Conservation (phyloP, 352 stramenopile genomes). For the Blastocystis sp. region DNA sequence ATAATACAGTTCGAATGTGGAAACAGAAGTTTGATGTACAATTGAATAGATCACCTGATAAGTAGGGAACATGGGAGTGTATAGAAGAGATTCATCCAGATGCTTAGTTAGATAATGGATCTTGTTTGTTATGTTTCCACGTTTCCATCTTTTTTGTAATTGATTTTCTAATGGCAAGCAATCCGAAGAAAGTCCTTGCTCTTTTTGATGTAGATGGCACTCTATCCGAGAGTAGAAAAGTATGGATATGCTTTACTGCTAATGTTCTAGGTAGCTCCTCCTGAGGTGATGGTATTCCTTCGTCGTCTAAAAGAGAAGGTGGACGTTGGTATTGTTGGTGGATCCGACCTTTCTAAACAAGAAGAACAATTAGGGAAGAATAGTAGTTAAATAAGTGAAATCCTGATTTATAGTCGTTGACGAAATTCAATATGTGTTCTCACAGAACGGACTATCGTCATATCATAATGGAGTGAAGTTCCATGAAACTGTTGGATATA, state of each 20-base stretch:
- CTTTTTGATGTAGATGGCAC: constrained; percentile 60
- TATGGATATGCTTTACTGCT: neutral
- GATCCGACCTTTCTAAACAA: constrained; percentile 16
- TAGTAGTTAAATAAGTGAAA: no score
- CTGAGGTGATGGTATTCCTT: constrained; percentile 30
- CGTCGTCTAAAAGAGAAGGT: neutral
- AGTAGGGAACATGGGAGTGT: constrained; percentile 15
- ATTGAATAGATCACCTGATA: neutral
- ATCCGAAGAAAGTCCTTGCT: neutral
- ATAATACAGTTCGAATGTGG: constrained; percentile 49
- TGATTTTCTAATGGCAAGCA: neutral
- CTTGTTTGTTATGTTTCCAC: neutral
- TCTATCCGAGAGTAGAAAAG: constrained; percentile 10
- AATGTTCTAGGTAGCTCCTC: neutral
- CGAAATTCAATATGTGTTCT: constrained; percentile 41
- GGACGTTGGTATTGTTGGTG: constrained; percentile 43
- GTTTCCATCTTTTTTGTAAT: neutral
- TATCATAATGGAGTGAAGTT: constrained; percentile 3
- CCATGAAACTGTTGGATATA: neutral
- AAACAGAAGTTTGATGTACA: constrained; percentile 40
- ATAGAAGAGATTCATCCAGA: constrained; percentile 4
- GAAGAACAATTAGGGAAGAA: neutral
- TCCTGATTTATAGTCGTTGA: neutral
- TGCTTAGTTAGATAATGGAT: neutral
- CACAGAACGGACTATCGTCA: constrained; percentile 4